Percentiles rank a stretch among this genome's conserved stretches.
These are phyloP conservation scores for Globisporangium nunn DNA, from an alignment of 352 stramenopile species.

Conservation along the genomic window DNA sequence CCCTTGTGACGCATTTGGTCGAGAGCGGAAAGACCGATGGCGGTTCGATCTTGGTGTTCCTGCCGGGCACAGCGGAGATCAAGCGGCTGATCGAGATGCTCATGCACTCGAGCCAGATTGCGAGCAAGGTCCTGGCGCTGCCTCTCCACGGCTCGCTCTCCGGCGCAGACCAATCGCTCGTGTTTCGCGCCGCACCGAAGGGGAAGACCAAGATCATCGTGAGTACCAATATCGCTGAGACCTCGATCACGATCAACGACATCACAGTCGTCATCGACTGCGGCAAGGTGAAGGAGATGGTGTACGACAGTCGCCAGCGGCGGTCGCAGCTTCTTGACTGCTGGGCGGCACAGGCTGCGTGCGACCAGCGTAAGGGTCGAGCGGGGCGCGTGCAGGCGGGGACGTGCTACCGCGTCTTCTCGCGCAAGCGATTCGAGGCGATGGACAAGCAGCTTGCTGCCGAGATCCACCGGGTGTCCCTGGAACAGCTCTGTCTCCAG, in stretches of 20 bases:
- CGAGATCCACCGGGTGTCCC: conserved; percentile 86
- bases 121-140: conserved; percentile 48
- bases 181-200: conserved; percentile 56
- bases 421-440: conserved; percentile 41
- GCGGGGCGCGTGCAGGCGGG: conserved; percentile 76
- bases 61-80: conserved; percentile 79
- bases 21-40: conserved; percentile 8
- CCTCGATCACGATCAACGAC: conserved; percentile 86
- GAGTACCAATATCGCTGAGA: conserved; percentile 88
- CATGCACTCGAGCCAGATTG: conserved; percentile 17
- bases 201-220: conserved; percentile 82
- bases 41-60: conserved; percentile 78
- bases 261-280: conserved; percentile 83
- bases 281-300: conserved; percentile 86
- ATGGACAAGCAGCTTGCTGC: conserved; percentile 70
- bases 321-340: conserved; percentile 77
- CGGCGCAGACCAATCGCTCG: conserved; percentile 57
- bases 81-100: conserved; percentile 75
- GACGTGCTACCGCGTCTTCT: conserved; percentile 76
- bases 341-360: conserved; percentile 75
- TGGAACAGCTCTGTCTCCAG: conserved; percentile 82
- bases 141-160: conserved; percentile 76
- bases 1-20: conserved; percentile 79
- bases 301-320: conserved; percentile 65
- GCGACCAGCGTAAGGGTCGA: conserved; percentile 78